Evolutionary conservation across 2,329 filamentous ascomycete species (phyloP), one percentile per base, ranked within the genome.

Genomic region (Rachicladosporium sp.): DNA sequence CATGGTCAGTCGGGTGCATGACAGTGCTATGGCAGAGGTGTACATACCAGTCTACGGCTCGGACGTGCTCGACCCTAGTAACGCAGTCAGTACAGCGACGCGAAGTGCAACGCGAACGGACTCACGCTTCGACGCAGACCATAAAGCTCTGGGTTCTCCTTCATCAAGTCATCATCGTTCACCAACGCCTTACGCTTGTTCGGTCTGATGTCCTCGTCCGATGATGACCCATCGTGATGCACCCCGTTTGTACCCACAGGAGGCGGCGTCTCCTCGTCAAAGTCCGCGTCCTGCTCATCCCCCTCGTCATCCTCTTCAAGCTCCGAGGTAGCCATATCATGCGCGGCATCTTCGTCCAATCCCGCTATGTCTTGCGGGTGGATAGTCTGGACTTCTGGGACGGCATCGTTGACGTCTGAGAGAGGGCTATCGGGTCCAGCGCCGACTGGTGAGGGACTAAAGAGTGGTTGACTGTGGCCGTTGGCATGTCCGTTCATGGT

Each of bases 131-230:
- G 77, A 52, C 91, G 78, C 50, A 98, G 71, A 35, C 91, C 91
- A 67, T 96, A 98, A 6, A 98, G 70, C 64, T 94, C 87, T 33
- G 91, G 91, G 55, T 98, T 93, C 56, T 85, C 82, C 53, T 80
- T 74, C 52, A 96, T 94, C 56, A 79, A 88, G 35, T 87, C 80
- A 43, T 91, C 81, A 52, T 91, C 61, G 37, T 80, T 78, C 30
- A 74, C 62, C 32, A 51, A 44, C 60, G 60, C 58, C 52, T 70
- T 78, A 49, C 87, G 81, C 70, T 94, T 94, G 45, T 71, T 63
- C 29, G 38, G 37, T 35, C 38, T 36, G 34, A 41, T 34, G 32
- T 41, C 38, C 52, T 80, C 79, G 53, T 77, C 73, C 35, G 86
- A 91, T 55, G 76, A 76, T 48, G 80, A 83, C 53, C 71, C 56